Percentiles rank a stretch among this genome's conserved stretches.
phyloP scores from a whole-genome alignment of 345 rosid genomes.

The Firmiana major region DNA sequence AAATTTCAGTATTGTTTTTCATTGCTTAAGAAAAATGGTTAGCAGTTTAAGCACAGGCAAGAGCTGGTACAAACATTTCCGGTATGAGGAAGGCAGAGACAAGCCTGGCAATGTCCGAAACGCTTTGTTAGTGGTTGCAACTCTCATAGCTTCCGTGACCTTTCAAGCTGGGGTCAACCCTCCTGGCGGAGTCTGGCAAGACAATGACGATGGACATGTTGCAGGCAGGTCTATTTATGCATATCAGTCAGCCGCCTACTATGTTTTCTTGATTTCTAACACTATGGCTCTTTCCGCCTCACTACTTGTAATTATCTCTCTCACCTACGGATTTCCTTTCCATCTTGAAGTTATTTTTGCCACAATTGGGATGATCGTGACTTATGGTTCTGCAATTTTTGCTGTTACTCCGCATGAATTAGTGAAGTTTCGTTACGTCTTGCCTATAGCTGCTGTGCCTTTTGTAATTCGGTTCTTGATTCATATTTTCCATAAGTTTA shows the following conservation, averaged over 20 bases:
- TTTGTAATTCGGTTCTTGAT: neutral
- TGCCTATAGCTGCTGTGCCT: constrained; percentile 5
- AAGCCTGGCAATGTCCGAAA: too few species aligned
- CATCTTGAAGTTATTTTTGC: neutral
- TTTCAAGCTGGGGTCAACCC: too few species aligned
- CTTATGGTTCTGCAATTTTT: constrained; percentile 23
- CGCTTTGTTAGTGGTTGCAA: too few species aligned
- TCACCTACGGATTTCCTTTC: constrained; percentile 23
- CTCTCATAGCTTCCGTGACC: too few species aligned
- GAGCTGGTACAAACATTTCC: neutral
- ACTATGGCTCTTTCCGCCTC: constrained; percentile 18
- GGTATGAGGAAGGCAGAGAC: too few species aligned
- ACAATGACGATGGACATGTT: too few species aligned
- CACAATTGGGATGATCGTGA: constrained; percentile 13
- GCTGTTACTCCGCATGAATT: constrained; percentile 19
- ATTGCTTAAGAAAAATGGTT: too few species aligned
- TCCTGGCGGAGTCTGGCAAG: too few species aligned
- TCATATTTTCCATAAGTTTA: neutral
- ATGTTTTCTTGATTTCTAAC: constrained; percentile 24
- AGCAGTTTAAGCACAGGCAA: too few species aligned
- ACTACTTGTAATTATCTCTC: neutral
- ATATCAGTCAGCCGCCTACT: neutral
- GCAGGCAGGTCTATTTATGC: neutral
- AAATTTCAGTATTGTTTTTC: too few species aligned
- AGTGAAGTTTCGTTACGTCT: constrained; percentile 9